Evolutionary conservation across 2,329 filamentous ascomycete species (phyloP), one percentile per base, ranked within the genome.

Genomic region (Neonectria magnoliae): DNA sequence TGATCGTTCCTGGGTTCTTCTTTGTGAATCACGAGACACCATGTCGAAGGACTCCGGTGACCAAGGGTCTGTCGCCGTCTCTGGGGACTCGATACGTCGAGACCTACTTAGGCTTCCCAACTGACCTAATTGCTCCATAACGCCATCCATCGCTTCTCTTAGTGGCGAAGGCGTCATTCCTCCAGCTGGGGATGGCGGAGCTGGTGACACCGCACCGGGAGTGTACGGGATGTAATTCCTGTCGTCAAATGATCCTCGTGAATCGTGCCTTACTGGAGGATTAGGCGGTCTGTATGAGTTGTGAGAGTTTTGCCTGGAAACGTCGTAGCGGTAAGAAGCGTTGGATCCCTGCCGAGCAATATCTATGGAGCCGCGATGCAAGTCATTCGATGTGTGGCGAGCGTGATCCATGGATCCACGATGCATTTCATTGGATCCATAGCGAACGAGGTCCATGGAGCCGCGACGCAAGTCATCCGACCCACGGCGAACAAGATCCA

Each of bases 111-210:
- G 60, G 7, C 75, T 74, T 22, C 76, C 78, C 84, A 99, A 93
- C 65, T 94, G 94, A 75, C 97, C 91, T 47, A 99, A 81, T 60
- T 96, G 97, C 69, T 96, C 93, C 89, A 98, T 98, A 4, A 99
- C 94, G 78, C 97, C 95, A 75, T 98, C 95, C 94, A 99, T 99
- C 1, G 96, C 96, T 77, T 94, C 93, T 64, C 96, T 87, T 3
- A 99, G 82, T 0, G 96, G 96, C 2, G 96, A 98, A 1, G 96
- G 96, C 0, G 96, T 99, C 77, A 93, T 82, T 48, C 85, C 87
- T 42, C 83, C 82, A 50, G 85, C 88, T 2, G 92, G 89, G 5
- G 93, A 94, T 4, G 88, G 88, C 3, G 90, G 90, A 38, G 82
- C 84, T 0, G 91, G 90, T 1, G 92, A 93, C 7, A 84, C 83